Evolutionary conservation across 148 eudicot species (phyloP).

Genomic region (Polygonum aviculare): DNA sequence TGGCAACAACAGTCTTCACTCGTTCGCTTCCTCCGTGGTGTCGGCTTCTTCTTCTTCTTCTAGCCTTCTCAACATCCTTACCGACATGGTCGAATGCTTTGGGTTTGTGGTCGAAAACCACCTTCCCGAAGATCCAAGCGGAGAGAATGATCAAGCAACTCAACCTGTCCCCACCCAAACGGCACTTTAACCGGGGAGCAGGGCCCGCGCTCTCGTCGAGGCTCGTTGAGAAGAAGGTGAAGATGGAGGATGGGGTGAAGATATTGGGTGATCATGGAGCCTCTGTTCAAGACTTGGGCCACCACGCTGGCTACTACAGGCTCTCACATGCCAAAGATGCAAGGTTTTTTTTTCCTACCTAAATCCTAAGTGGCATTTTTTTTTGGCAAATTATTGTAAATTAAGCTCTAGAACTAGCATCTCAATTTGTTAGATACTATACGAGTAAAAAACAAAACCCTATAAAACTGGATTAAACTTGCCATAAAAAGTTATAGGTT

Average conservation of each 20-base stretch:
- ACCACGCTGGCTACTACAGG: constrained; percentile 75
- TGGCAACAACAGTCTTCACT: background rate
- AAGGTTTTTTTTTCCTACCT: constrained; percentile 23
- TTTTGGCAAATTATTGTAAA: too few relatives aligned
- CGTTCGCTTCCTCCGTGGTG: background rate
- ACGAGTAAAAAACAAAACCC: too few relatives aligned
- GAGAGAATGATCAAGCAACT: constrained; percentile 48
- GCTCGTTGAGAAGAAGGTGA: constrained; percentile 54
- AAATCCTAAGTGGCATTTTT: too few relatives aligned
- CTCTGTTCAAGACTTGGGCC: constrained; percentile 58
- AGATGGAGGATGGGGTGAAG: constrained; percentile 27
- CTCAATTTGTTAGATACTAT: too few relatives aligned
- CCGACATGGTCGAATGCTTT: background rate
- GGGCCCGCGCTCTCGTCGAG: constrained; percentile 12
- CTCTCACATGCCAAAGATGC: constrained; percentile 69
- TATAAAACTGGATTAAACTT: too few relatives aligned
- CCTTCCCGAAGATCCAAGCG: constrained; percentile 21
- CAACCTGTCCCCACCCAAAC: constrained; percentile 49
- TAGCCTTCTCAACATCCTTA: background rate
- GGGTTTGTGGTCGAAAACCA: constrained; percentile 15
- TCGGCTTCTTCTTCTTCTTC: background rate
- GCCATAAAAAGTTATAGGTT: too few relatives aligned
- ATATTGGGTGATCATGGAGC: constrained; percentile 16
- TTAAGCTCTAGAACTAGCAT: too few relatives aligned
- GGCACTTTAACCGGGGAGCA: constrained; percentile 35